Conservation (phyloP, 495 filamentous ascomycete species). For the Cercophora scortea region DNA sequence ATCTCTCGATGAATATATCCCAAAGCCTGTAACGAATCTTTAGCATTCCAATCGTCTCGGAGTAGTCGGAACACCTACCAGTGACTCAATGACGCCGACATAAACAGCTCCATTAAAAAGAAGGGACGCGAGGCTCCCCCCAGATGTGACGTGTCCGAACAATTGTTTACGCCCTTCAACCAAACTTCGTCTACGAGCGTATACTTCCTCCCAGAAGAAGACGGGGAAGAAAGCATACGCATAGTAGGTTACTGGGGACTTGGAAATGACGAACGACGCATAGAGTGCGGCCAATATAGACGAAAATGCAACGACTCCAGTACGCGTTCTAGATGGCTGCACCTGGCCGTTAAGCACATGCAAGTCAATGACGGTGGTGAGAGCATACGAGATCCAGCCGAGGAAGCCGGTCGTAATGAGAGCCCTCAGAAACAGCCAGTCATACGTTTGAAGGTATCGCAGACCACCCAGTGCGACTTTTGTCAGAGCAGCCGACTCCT, state of each 20-base stretch:
- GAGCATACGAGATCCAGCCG: slow-evolving; percentile 92
- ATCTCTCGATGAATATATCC: slow-evolving; percentile 91
- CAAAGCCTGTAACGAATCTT: slow-evolving; percentile 35
- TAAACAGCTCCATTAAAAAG: slow-evolving; percentile 57
- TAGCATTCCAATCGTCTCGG: background rate
- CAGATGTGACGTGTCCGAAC: slow-evolving; percentile 57
- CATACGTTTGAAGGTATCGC: slow-evolving; percentile 86
- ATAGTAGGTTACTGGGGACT: slow-evolving; percentile 80
- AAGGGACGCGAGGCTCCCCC: slow-evolving; percentile 46
- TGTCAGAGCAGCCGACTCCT: slow-evolving; percentile 65
- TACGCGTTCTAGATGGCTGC: slow-evolving; percentile 54
- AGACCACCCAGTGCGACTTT: slow-evolving; percentile 73
- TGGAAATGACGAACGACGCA: slow-evolving; percentile 69
- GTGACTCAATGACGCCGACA: slow-evolving; percentile 66
- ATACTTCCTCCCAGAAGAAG: slow-evolving; percentile 95
- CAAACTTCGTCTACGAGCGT: slow-evolving; percentile 65
- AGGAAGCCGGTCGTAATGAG: slow-evolving; percentile 90
- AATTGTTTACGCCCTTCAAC: slow-evolving; percentile 58
- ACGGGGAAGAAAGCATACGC: slow-evolving; percentile 88
- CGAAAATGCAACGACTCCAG: slow-evolving; percentile 60
- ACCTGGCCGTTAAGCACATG: slow-evolving; percentile 74
- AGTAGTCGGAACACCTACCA: slow-evolving; percentile 52
- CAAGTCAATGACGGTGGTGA: slow-evolving; percentile 84
- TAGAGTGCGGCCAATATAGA: slow-evolving; percentile 69
- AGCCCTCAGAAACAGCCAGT: slow-evolving; percentile 96